These are phyloP conservation scores for Silene coronaria DNA, from an alignment of 179 eudicot genomes.

Conservation along the genomic window DNA sequence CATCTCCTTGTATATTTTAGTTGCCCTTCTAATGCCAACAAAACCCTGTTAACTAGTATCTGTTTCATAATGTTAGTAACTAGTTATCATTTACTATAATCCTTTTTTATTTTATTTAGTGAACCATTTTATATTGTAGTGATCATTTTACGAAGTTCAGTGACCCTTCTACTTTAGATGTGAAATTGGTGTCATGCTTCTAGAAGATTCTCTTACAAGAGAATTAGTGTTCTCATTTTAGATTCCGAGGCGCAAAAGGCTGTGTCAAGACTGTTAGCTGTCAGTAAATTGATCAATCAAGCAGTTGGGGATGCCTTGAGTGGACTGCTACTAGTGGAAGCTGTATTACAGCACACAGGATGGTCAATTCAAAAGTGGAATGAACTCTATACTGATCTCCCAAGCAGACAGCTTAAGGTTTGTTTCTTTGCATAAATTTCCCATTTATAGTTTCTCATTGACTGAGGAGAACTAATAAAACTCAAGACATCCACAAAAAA, in stretches of 20 bases:
- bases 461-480: not conserved
- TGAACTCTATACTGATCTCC: conserved; percentile 74
- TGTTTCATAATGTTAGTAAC: not conserved
- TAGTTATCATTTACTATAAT: not conserved
- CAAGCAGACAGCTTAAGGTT: conserved; percentile 96
- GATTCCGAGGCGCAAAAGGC: conserved; percentile 76
- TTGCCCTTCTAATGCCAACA: not conserved
- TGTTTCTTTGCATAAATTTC: not conserved
- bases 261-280: conserved; percentile 69
- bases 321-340: conserved; percentile 86
- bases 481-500: not conserved
- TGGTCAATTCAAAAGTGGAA: conserved; percentile 85
- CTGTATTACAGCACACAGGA: conserved; percentile 62
- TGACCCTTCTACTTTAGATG: too few relatives aligned
- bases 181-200: too few relatives aligned
- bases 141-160: too few relatives aligned
- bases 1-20: not conserved
- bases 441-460: not conserved
- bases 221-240: conserved; percentile 26
- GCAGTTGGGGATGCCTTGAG: conserved; percentile 97
- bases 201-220: too few relatives aligned
- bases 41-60: not conserved
- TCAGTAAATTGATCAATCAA: conserved; percentile 79
- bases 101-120: not conserved
- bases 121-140: not conserved